Percentiles rank a stretch among this genome's conserved stretches.
Conservation (phyloP, 306 rosid genomes). For the Betula pendula region DNA sequence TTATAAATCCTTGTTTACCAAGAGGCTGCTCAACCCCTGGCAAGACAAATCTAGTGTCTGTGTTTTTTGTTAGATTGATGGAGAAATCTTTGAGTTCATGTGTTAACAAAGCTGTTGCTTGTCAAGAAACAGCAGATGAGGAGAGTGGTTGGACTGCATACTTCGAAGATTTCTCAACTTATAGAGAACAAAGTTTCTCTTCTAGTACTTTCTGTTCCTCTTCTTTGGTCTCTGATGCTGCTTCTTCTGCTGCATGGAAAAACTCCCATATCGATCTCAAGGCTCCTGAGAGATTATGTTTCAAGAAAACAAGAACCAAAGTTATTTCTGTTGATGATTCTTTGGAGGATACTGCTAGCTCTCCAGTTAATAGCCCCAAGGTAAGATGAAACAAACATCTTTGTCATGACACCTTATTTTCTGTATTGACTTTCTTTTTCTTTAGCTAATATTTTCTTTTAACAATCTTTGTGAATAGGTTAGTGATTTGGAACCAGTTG, state of each 20-base stretch:
- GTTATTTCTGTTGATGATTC: slow-evolving; percentile 53
- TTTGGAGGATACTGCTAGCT: slow-evolving; percentile 93
- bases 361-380: slow-evolving; percentile 93
- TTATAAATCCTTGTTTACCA: slow-evolving; percentile 36
- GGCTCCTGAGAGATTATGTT: slow-evolving; percentile 42
- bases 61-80: slow-evolving; percentile 34
- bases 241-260: slow-evolving; percentile 78
- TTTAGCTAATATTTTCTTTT: neutral
- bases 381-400: slow-evolving; percentile 29
- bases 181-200: slow-evolving; percentile 30
- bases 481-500: slow-evolving; percentile 46
- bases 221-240: slow-evolving; percentile 85
- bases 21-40: slow-evolving; percentile 19
- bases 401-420: neutral
- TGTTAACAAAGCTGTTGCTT: slow-evolving; percentile 30
- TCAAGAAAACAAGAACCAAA: slow-evolving; percentile 61
- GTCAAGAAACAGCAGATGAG: slow-evolving; percentile 22
- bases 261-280: slow-evolving; percentile 29
- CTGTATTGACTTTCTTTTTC: neutral
- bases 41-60: neutral
- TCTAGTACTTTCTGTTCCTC: slow-evolving; percentile 51
- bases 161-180: slow-evolving; percentile 64
- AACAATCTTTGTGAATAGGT: slow-evolving; percentile 40
- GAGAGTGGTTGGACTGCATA: slow-evolving; percentile 98
- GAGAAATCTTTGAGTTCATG: slow-evolving; percentile 59